Evolutionary conservation across 768 basidiomycete genomes (phyloP).

Genomic region (Mycena vitilis): DNA sequence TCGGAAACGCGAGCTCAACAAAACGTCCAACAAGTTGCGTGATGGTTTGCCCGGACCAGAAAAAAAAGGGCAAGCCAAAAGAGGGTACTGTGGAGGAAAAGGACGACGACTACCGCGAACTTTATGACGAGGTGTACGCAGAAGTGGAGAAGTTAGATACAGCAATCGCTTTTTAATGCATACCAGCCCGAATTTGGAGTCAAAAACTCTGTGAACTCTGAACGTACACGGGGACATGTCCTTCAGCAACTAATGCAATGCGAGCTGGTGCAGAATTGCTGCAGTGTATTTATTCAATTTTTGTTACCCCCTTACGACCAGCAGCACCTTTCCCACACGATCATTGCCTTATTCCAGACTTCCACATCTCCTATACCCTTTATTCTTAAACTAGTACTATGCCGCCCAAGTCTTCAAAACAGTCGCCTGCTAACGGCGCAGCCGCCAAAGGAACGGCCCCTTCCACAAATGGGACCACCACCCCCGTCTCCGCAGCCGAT

Average conservation of each 20-base stretch:
- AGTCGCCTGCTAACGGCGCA: conserved; percentile 54
- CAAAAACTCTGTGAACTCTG: background rate
- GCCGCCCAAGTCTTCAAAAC: conserved; percentile 66
- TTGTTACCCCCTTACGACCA: conserved; percentile 14
- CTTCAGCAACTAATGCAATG: no score
- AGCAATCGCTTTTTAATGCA: conserved; percentile 68
- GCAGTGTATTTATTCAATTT: no score
- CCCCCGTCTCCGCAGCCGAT: conserved; percentile 55
- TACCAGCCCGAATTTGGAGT: background rate
- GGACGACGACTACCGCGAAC: conserved; percentile 87
- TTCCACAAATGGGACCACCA: conserved; percentile 60
- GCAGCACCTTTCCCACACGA: conserved; percentile 43
- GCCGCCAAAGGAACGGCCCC: conserved; percentile 55
- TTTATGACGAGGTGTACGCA: conserved; percentile 86
- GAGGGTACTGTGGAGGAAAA: conserved; percentile 68
- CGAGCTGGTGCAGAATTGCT: no score
- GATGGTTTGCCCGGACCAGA: conserved; percentile 88
- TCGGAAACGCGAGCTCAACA: conserved; percentile 94
- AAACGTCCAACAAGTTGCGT: conserved; percentile 99
- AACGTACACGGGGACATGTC: no score
- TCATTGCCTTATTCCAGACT: conserved; percentile 30
- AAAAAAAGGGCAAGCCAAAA: conserved; percentile 75
- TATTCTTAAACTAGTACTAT: conserved; percentile 43
- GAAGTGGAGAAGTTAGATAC: conserved; percentile 89
- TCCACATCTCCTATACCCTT: conserved; percentile 36